Evolutionary conservation across 768 basidiomycete species (phyloP), one percentile per base, ranked within the genome.

Genomic region (Suillus subaureus): DNA sequence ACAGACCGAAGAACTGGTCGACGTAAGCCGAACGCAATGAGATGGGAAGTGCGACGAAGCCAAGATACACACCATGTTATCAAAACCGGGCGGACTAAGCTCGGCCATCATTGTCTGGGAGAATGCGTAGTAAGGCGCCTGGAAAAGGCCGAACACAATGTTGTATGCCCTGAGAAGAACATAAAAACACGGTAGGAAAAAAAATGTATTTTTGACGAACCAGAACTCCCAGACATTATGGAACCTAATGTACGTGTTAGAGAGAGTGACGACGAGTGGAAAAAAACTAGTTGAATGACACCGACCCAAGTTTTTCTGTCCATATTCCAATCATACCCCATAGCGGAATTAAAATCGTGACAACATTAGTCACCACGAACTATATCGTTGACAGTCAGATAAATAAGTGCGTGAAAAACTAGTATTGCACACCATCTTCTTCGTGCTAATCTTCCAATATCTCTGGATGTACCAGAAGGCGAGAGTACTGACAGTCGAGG

Each of bases 211-310:
- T 6, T 60, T 28, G 11, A 71, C 78, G 58, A 70, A 89, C 92
- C 93, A 96, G 78, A 95, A 95, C 70, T 95, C 93, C 92, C 93
- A 94, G 16, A 71, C 84, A 65, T 93, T 91, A 72, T 93, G 92
- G 77, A 91, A 93, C 2, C 85, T 87, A 45, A 21, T 28, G 42
- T 49, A 23, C 21, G 21, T 43, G 39, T 66, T 51, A 69, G 61
- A 58, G n/a, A 13, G 26, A 33, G 33, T 33, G 6, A 35, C 56
- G 40, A 39, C 23, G 18, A 1, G 2, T 13, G 5, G 28, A 28
- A 42, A 1, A 31, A 18, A n/a, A 40, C 6, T 18, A 42, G 56
- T 42, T 42, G 7, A 47, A n/a, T 31, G 18, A 9, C 18, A 49
- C 26, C 26, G 69, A 91, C 89, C 93, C 93, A 57, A 95, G 70